Conservation (phyloP, 1,139 yeast species). For the Yamadazyma aaseri region DNA sequence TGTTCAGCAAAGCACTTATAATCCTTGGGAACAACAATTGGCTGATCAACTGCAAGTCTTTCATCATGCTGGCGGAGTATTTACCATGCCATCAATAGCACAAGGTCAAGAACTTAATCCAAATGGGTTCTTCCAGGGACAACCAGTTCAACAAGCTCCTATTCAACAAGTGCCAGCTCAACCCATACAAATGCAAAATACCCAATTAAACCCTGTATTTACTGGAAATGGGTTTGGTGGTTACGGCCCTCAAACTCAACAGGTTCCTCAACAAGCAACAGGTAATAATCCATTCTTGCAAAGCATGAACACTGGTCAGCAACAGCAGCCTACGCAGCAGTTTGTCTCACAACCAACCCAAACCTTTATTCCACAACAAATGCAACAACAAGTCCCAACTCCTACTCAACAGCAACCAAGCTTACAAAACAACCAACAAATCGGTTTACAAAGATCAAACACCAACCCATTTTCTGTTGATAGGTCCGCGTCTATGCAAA, state of each 20-base stretch:
- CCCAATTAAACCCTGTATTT: conserved; percentile 26
- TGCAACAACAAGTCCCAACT: conserved; percentile 15
- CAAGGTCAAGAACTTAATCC: conserved; percentile 12
- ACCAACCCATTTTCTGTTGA: conserved; percentile 44
- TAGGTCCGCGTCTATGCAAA: conserved; percentile 3
- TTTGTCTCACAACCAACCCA: conserved; percentile 17
- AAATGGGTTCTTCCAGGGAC: conserved; percentile 9
- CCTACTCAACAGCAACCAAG: conserved; percentile 14
- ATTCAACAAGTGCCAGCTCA: conserved; percentile 8
- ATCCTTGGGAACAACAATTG: conserved; percentile 40
- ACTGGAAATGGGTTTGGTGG: conserved; percentile 66
- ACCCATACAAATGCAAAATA: conserved; percentile 9
- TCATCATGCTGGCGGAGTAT: conserved; percentile 15
- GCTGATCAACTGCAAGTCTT: conserved; percentile 9
- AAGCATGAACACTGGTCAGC: conserved; percentile 11
- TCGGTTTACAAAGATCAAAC: conserved; percentile 26
- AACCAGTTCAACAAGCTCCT: conserved; percentile 15
- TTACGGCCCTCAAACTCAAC: conserved; percentile 31
- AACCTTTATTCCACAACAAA: conserved; percentile 3
- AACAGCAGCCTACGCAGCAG: conserved; percentile 10
- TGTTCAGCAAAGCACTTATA: conserved; percentile 44
- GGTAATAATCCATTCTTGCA: conserved; percentile 30
- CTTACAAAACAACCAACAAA: conserved; percentile 18
- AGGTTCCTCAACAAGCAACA: conserved; percentile 22
- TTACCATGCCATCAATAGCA: conserved; percentile 13